These are phyloP conservation scores for Excoecaria cochinchinensis DNA, from an alignment of 345 rosid species.

Conservation along the genomic window DNA sequence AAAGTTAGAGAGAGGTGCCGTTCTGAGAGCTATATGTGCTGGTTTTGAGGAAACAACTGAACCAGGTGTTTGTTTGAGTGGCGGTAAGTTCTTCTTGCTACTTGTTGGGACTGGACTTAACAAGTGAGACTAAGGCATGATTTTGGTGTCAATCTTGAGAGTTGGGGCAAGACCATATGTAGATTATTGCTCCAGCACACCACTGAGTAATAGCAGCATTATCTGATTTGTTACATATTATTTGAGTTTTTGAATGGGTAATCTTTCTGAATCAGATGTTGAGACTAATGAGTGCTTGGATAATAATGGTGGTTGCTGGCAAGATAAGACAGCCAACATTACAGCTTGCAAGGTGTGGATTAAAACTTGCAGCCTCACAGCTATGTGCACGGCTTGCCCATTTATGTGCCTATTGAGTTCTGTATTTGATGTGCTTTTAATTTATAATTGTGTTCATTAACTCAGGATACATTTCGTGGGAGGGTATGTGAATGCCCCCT, in stretches of 20 bases:
- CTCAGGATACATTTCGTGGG: slow-evolving; percentile 96
- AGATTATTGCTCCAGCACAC: background rate
- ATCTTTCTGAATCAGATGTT: slow-evolving; percentile 53
- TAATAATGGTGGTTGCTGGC: slow-evolving; percentile 95
- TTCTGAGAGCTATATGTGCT: slow-evolving; percentile 89
- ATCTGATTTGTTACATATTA: slow-evolving; percentile 3
- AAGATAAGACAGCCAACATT: slow-evolving; percentile 70
- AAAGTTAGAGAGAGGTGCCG: slow-evolving; percentile 87
- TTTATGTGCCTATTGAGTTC: background rate
- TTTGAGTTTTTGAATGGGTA: slow-evolving; percentile 13
- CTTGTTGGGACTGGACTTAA: slow-evolving; percentile 7
- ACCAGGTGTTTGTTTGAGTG: slow-evolving; percentile 85
- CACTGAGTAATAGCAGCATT: background rate
- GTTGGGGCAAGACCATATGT: background rate
- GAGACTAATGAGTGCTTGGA: slow-evolving; percentile 96
- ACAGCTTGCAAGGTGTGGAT: slow-evolving; percentile 89
- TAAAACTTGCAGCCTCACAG: background rate
- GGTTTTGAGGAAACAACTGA: slow-evolving; percentile 99
- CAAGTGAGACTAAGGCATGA: background rate
- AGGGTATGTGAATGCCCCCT: slow-evolving; percentile 88
- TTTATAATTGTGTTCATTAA: slow-evolving; percentile 2
- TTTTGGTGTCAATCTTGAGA: slow-evolving; percentile 4
- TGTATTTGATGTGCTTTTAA: background rate
- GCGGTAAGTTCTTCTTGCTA: slow-evolving; percentile 48
- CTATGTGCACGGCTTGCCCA: background rate